Percentiles rank a stretch among this genome's conserved stretches.
Conservation (phyloP, 1,139 yeast species). For the Citeromyces hawaiiensis region DNA sequence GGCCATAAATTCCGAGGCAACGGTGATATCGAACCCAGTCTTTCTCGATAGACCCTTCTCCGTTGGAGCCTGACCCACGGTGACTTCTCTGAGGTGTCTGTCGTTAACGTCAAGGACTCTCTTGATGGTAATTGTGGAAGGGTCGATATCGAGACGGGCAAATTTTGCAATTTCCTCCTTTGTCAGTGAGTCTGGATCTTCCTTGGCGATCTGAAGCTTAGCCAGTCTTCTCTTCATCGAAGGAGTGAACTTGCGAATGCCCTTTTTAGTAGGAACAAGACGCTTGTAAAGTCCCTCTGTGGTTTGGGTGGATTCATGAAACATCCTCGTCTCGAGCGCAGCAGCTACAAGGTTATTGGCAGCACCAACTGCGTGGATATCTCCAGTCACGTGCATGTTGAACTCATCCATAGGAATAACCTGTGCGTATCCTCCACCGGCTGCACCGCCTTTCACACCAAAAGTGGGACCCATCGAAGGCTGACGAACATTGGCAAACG, state of each 20-base stretch:
- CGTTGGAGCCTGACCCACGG: slow-evolving; percentile 88
- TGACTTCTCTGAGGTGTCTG: slow-evolving; percentile 81
- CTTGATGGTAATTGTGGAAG: slow-evolving; percentile 89
- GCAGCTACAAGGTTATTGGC: slow-evolving; percentile 95
- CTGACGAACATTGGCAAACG: slow-evolving; percentile 93
- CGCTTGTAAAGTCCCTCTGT: slow-evolving; percentile 80
- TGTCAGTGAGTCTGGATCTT: slow-evolving; percentile 74
- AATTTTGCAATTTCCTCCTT: slow-evolving; percentile 64
- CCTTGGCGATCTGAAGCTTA: slow-evolving; percentile 70
- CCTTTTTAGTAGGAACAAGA: slow-evolving; percentile 80
- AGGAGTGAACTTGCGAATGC: slow-evolving; percentile 62
- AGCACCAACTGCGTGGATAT: slow-evolving; percentile 92
- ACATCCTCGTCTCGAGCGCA: slow-evolving; percentile 94
- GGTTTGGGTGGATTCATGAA: slow-evolving; percentile 91
- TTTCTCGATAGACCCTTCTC: slow-evolving; percentile 84
- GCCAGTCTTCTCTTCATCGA: slow-evolving; percentile 69
- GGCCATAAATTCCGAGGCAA: slow-evolving; percentile 97
- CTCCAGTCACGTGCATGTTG: slow-evolving; percentile 97
- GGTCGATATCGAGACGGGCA: slow-evolving; percentile 85
- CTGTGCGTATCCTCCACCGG: slow-evolving; percentile 98
- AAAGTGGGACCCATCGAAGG: slow-evolving; percentile 99
- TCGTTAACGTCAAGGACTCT: slow-evolving; percentile 96
- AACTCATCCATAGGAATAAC: slow-evolving; percentile 99
- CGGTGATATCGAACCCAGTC: slow-evolving; percentile 94
- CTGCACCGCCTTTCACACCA: slow-evolving; percentile 99